A percentile compares a stretch with the other conserved stretches of the same genome.
Evolutionary conservation across 495 filamentous ascomycete genomes (phyloP).

Genomic region (Penicillium flavigenum): DNA sequence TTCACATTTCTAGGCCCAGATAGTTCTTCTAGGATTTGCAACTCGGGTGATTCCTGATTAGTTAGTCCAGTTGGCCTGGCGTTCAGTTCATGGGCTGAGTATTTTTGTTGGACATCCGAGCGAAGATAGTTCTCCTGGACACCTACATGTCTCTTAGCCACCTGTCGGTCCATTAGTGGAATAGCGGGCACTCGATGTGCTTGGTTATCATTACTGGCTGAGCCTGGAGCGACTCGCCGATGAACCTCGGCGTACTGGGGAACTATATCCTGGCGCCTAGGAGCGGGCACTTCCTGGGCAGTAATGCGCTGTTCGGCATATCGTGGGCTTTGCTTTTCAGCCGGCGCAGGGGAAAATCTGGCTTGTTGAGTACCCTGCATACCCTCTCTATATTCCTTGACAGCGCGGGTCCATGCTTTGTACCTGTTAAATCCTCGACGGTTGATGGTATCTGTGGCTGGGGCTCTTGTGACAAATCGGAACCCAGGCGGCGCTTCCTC

Average conservation of each 20-base stretch:
- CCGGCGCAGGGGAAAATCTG: slow-evolving; percentile 5
- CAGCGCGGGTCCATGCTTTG: slow-evolving; percentile 48
- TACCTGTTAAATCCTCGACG: slow-evolving; percentile 52
- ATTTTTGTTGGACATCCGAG: slow-evolving; percentile 15
- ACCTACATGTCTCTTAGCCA: slow-evolving; percentile 17
- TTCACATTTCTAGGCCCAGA: slow-evolving; percentile 22
- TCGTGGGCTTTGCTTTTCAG: slow-evolving; percentile 24
- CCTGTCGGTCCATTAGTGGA: slow-evolving; percentile 13
- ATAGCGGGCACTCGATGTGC: slow-evolving; percentile 13
- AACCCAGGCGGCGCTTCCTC: slow-evolving; percentile 43
- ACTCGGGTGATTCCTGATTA: slow-evolving; percentile 28
- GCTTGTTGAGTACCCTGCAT: slow-evolving; percentile 21
- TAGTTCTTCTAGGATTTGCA: slow-evolving; percentile 22
- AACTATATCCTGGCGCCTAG: slow-evolving; percentile 16
- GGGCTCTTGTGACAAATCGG: slow-evolving; percentile 30
- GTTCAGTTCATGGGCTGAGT: slow-evolving; percentile 10
- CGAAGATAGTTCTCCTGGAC: slow-evolving; percentile 13
- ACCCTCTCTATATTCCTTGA: slow-evolving; percentile 40
- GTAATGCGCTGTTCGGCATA: slow-evolving; percentile 24
- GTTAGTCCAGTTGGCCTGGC: slow-evolving; percentile 29
- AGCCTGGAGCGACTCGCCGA: slow-evolving; percentile 21
- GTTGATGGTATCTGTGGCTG: slow-evolving; percentile 35
- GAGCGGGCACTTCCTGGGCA: slow-evolving; percentile 20
- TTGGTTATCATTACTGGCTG: slow-evolving; percentile 17
- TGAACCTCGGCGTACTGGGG: slow-evolving; percentile 13